A percentile compares a stretch with the other conserved stretches of the same genome.
phyloP scores from a whole-genome alignment of 352 stramenopile genomes.

The Salisapilia sapeloensis region DNA sequence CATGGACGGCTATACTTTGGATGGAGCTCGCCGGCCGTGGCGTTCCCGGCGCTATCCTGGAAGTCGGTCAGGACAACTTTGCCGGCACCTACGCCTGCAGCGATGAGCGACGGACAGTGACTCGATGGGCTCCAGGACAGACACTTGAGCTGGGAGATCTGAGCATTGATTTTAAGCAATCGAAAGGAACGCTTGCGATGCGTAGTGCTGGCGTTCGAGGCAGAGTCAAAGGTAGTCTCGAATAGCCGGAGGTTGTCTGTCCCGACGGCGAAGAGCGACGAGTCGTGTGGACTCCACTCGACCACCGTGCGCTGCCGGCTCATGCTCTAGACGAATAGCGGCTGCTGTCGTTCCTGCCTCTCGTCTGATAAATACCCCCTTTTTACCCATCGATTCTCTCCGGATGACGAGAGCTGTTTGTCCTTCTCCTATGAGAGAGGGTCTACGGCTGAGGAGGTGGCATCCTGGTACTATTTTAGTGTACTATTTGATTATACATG shows the following conservation, averaged over 20 bases:
- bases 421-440: too few relatives aligned
- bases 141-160: constrained; percentile 66
- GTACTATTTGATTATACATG: too few relatives aligned
- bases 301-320: constrained; percentile 60
- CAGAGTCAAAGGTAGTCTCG: constrained; percentile 19
- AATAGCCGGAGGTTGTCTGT: constrained; percentile 74
- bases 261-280: constrained; percentile 67
- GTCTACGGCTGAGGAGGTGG: too few relatives aligned
- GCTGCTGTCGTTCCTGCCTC: too few relatives aligned
- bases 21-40: constrained; percentile 48
- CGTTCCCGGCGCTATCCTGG: constrained; percentile 34
- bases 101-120: constrained; percentile 56
- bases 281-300: constrained; percentile 72
- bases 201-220: constrained; percentile 12
- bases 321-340: constrained; percentile 18
- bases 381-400: too few relatives aligned
- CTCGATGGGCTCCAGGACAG: constrained; percentile 71
- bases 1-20: constrained; percentile 73
- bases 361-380: too few relatives aligned
- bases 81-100: constrained; percentile 45
- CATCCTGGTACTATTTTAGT: too few relatives aligned
- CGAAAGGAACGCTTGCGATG: constrained; percentile 74
- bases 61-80: constrained; percentile 79
- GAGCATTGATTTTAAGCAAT: constrained; percentile 61
- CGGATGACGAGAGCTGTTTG: too few relatives aligned